phyloP scores from a whole-genome alignment of 495 filamentous ascomycete genomes.

The Hypoxylon perforatum region DNA sequence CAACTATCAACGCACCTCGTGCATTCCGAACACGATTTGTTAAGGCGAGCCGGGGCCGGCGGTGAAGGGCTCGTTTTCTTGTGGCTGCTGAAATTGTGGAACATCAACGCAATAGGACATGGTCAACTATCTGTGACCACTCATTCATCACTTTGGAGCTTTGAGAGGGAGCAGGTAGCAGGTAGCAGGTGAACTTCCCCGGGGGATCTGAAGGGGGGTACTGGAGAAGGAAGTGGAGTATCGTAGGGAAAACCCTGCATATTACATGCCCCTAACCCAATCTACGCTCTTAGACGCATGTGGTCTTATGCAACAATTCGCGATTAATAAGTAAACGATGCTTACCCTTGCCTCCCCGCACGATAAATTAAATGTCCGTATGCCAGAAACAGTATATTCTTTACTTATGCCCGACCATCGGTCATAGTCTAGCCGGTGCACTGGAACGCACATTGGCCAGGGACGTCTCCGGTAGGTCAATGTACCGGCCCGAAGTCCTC shows the following conservation, averaged over 20 bases:
- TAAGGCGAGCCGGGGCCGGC: constrained; percentile 36
- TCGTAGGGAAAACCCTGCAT: constrained; percentile 24
- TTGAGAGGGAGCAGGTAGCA: constrained; percentile 9
- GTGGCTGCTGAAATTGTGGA: constrained; percentile 42
- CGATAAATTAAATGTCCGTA: constrained; percentile 37
- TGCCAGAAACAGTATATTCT: constrained; percentile 7
- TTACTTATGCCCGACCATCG: not conserved
- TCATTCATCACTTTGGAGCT: constrained; percentile 24
- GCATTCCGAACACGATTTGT: constrained; percentile 43
- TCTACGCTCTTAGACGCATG: not conserved
- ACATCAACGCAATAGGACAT: constrained; percentile 40
- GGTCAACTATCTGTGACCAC: constrained; percentile 32
- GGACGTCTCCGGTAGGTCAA: not conserved
- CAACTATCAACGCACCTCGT: constrained; percentile 42
- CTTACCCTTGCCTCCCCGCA: constrained; percentile 29
- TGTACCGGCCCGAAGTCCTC: not conserved
- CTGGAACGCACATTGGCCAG: not conserved
- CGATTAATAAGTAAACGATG: not conserved
- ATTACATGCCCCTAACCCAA: not conserved
- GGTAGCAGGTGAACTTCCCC: constrained; percentile 12
- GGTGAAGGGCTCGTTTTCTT: constrained; percentile 38
- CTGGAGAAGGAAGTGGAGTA: constrained; percentile 29
- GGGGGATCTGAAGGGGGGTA: too few relatives aligned
- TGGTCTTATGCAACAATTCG: constrained; percentile 1
- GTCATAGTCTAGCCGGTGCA: not conserved